A percentile compares a stretch with the other conserved stretches of the same genome.
These are phyloP conservation scores for Colletotrichum falcatum DNA, from an alignment of 2,329 filamentous ascomycete genomes.

Conservation along the genomic window DNA sequence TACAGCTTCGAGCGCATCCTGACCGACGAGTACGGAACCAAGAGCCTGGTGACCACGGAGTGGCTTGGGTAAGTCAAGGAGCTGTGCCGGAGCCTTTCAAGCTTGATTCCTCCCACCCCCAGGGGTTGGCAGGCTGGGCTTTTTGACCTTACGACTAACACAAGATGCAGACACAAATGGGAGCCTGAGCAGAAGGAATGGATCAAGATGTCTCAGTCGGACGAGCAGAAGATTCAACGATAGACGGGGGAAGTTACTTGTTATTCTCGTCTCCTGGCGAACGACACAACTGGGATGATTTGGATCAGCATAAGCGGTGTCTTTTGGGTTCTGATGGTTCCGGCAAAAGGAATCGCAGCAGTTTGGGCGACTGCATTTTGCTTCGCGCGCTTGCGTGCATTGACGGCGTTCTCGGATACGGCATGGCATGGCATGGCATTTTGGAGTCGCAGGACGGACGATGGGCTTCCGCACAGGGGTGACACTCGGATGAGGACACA, in stretches of 20 bases:
- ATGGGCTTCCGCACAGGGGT: slow-evolving; percentile 18
- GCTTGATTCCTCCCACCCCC: slow-evolving; percentile 2
- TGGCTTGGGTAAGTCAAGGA: slow-evolving; percentile 68
- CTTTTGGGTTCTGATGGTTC: neutral
- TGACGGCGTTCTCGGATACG: slow-evolving; percentile 31
- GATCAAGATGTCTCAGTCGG: slow-evolving; percentile 56
- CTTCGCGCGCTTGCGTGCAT: slow-evolving; percentile 32
- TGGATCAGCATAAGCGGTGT: slow-evolving; percentile 7
- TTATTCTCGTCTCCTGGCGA: neutral
- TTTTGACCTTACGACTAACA: slow-evolving; percentile 13
- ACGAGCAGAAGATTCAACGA: slow-evolving; percentile 15
- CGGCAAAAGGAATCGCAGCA: slow-evolving; percentile 6
- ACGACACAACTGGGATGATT: neutral
- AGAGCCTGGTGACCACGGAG: slow-evolving; percentile 69
- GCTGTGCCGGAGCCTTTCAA: slow-evolving; percentile 4
- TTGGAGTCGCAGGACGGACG: slow-evolving; percentile 20
- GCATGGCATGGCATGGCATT: slow-evolving; percentile 22
- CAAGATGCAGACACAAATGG: slow-evolving; percentile 68
- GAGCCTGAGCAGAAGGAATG: slow-evolving; percentile 68
- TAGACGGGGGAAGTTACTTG: neutral
- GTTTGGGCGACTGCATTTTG: slow-evolving; percentile 17
- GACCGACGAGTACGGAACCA: slow-evolving; percentile 73
- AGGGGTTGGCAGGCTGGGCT: neutral
- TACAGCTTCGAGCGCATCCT: slow-evolving; percentile 75
- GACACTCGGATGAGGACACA: slow-evolving; percentile 13